A percentile compares a stretch with the other conserved stretches of the same genome.
These are phyloP conservation scores for Lactarius deliciosus DNA, from an alignment of 768 basidiomycete species.

Conservation along the genomic window DNA sequence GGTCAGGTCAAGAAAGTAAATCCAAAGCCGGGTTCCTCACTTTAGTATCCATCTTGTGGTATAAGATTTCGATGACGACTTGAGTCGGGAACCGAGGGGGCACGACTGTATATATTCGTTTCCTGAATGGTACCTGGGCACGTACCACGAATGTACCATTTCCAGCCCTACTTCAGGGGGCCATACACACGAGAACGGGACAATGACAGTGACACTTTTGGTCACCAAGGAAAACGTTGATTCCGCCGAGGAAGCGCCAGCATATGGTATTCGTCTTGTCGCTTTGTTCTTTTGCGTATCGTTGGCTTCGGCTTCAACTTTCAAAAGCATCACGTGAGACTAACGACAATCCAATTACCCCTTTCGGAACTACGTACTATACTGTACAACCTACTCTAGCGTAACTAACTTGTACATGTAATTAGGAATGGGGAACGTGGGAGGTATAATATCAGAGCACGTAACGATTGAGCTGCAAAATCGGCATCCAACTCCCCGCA, in stretches of 20 bases:
- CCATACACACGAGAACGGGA: too few species aligned
- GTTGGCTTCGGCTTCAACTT: too few species aligned
- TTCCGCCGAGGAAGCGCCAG: too few species aligned
- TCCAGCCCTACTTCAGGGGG: not conserved
- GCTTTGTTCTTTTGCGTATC: too few species aligned
- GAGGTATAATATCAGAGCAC: not conserved
- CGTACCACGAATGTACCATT: not conserved
- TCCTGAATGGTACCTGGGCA: not conserved
- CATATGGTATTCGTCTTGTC: too few species aligned
- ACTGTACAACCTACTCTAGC: too few species aligned
- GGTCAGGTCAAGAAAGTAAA: not conserved
- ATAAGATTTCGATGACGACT: not conserved
- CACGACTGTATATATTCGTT: not conserved
- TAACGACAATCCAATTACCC: too few species aligned
- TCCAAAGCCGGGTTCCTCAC: not conserved
- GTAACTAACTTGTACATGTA: not conserved
- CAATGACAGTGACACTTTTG: too few species aligned
- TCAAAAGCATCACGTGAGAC: too few species aligned
- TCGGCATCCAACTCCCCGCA: conserved; percentile 21
- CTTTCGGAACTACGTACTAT: too few species aligned
- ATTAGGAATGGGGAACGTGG: not conserved
- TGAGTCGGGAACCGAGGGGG: not conserved
- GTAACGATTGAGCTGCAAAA: conserved; percentile 18
- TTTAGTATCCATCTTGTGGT: not conserved
- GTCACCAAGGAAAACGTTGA: too few species aligned